phyloP scores from a whole-genome alignment of 1,139 yeast genomes.

The Debaryomyces sp. region DNA sequence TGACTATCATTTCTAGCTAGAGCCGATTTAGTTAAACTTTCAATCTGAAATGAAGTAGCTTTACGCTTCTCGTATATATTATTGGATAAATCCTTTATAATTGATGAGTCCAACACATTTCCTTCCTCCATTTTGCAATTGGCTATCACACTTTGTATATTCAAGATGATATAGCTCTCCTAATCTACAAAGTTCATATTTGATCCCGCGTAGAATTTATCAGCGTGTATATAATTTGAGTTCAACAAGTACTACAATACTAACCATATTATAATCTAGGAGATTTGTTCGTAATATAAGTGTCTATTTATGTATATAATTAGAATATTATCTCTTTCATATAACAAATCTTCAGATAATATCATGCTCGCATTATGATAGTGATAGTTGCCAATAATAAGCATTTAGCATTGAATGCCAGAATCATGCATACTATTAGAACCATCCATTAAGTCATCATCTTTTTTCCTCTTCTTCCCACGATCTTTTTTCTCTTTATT shows the following conservation, averaged over 20 bases:
- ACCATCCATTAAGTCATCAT: background rate
- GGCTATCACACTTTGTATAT: background rate
- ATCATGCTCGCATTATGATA: background rate
- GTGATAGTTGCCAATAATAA: background rate
- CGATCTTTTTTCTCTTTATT: conserved; percentile 8
- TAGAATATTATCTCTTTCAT: background rate
- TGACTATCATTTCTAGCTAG: conserved; percentile 68
- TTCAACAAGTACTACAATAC: background rate
- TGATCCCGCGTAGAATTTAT: conserved; percentile 1
- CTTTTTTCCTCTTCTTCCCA: conserved; percentile 6
- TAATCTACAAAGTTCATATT: background rate
- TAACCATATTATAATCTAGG: background rate
- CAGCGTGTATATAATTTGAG: background rate
- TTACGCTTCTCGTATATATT: conserved; percentile 93
- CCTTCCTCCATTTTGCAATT: conserved; percentile 25
- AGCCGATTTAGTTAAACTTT: conserved; percentile 74
- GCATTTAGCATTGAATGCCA: conserved; percentile 7
- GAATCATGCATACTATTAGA: conserved; percentile 4
- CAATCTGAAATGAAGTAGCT: conserved; percentile 90
- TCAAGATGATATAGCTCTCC: background rate
- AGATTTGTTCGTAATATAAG: background rate
- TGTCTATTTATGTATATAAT: background rate
- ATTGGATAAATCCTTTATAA: conserved; percentile 83
- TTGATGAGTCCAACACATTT: conserved; percentile 63
- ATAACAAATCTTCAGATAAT: background rate